Evolutionary conservation across 805 yeast genomes (phyloP), one percentile per base, ranked within the genome.

Genomic region (Zygoascus bituminiphila): DNA sequence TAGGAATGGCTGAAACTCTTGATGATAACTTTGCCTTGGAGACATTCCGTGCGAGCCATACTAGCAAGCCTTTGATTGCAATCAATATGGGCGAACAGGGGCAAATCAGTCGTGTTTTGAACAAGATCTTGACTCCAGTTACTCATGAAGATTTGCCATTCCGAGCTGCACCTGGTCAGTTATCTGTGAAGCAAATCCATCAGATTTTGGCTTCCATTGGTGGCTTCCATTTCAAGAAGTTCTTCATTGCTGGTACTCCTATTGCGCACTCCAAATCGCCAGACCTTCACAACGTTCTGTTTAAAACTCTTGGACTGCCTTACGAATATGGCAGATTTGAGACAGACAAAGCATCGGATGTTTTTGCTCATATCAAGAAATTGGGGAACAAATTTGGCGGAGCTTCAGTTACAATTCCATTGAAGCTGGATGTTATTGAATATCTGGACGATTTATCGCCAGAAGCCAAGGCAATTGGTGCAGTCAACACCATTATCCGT

Each of bases 341-440:
- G 62, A 79, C 95, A 1, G 72, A 70, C 19, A 76, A 78, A 56
- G 86, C 82, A 8, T 60, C 62, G 2, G 73, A 71, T 44, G 89
- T 86, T 23, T 71, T 72, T 44, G 67, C 71, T 10, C 65, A 74
- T 41, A 62, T 88, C 47, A 69, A 79, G 50, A 63, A 64, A 17
- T 65, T 77, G 14, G 66, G 65, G 1, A 20, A 46, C 7, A 61
- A 68, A 7, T 84, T 93, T 59, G 98, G 98, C 42, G 99, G 98
- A n/a, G 79, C 85, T 53, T 89, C 95, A 4, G 87, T 93, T 6
- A 93, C 98, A 1, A 91, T 91, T 62, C 99, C 99, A 3, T 72
- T 91, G 62, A 93, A 93, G 63, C 61, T 88, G 48, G 94, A 83
- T 50, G 81, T 91, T 53, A 79, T 85, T 69, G 72, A 79, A 55